phyloP scores from a whole-genome alignment of 495 filamentous ascomycete genomes.

The Baudoinia panamericana region DNA sequence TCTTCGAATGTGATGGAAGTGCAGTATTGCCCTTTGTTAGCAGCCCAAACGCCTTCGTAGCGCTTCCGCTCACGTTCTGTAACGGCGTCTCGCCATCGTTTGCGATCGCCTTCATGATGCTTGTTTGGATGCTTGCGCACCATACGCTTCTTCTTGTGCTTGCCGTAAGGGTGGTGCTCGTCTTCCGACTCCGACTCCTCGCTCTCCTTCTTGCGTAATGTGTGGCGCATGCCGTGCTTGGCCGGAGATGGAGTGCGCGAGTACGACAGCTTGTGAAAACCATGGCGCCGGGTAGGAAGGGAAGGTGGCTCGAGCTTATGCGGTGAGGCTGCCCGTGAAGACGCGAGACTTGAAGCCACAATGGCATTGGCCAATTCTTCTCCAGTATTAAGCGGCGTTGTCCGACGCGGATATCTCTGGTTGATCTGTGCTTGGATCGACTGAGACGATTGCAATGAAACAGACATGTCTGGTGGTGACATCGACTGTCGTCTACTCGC shows the following conservation, averaged over 20 bases:
- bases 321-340: conserved; percentile 49
- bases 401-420: conserved; percentile 21
- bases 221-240: conserved; percentile 50
- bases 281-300: conserved; percentile 17
- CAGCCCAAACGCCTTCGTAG: conserved; percentile 97
- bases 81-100: conserved; percentile 68
- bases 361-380: conserved; percentile 60
- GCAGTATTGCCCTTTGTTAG: conserved; percentile 59
- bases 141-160: conserved; percentile 31
- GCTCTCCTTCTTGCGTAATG: conserved; percentile 46
- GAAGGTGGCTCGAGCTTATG: conserved; percentile 32
- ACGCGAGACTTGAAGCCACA: conserved; percentile 72
- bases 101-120: conserved; percentile 75
- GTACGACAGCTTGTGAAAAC: conserved; percentile 37
- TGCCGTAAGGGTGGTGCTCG: conserved; percentile 39
- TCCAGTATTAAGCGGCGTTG: conserved; percentile 33
- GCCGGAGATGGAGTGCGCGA: conserved; percentile 43
- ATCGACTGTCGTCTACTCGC: too few species aligned
- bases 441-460: conserved; percentile 8
- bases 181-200: conserved; percentile 38
- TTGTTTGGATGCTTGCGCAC: conserved; percentile 64
- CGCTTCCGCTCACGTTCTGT: conserved; percentile 67
- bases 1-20: conserved; percentile 6
- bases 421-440: conserved; percentile 16
- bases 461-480: conserved; percentile 2